Percentiles rank a stretch among this genome's conserved stretches.
phyloP scores from a whole-genome alignment of 345 rosid genomes.

The Laguncularia racemosa region DNA sequence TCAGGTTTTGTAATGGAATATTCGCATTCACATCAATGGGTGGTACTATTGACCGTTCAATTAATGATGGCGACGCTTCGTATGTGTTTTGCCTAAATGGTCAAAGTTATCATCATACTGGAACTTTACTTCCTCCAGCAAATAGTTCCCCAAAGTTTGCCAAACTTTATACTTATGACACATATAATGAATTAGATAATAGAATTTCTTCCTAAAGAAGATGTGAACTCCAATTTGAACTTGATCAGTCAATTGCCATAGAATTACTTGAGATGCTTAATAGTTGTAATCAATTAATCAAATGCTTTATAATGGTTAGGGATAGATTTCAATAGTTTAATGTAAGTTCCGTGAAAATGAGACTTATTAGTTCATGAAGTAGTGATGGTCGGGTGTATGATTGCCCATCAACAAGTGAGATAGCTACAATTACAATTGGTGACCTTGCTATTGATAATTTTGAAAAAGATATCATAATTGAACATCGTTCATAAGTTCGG shows the following conservation, averaged over 20 bases:
- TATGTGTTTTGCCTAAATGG: not conserved
- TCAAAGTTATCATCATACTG: not conserved
- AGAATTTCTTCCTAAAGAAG: not conserved
- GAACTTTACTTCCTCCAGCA: not conserved
- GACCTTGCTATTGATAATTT: not conserved
- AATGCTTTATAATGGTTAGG: too few species aligned
- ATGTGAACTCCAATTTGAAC: too few species aligned
- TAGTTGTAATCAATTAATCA: too few species aligned
- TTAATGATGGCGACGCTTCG: not conserved
- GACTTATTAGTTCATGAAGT: not conserved
- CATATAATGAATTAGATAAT: not conserved
- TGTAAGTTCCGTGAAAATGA: not conserved
- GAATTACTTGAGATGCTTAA: too few species aligned
- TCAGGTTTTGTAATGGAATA: not conserved
- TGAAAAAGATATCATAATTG: not conserved
- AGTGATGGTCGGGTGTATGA: not conserved
- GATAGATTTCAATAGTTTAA: not conserved
- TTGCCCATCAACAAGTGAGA: not conserved
- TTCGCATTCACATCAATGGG: constrained; percentile 1
- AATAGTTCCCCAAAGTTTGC: not conserved
- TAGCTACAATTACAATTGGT: not conserved
- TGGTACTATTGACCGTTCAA: not conserved
- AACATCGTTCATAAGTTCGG: not conserved
- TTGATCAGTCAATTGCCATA: too few species aligned
- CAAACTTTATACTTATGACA: constrained; percentile 7